Conservation (phyloP, 148 eudicot species). For the Rheum nobile region DNA sequence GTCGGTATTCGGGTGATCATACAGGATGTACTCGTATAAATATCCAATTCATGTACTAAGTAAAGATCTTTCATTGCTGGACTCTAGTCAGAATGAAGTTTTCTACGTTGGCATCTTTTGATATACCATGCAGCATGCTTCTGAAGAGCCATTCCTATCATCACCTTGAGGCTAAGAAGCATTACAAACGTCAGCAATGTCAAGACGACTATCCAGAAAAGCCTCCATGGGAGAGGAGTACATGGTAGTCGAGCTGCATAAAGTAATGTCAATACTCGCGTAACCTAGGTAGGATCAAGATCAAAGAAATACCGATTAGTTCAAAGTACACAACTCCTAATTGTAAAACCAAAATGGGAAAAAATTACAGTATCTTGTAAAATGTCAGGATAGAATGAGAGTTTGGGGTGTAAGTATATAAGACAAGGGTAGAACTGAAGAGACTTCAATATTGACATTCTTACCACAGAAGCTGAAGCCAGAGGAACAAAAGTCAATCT, state of each 20-base stretch:
- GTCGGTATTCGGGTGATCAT: not conserved
- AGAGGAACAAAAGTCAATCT: conserved; percentile 80
- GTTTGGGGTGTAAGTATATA: too few relatives aligned
- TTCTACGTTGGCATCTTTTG: conserved; percentile 64
- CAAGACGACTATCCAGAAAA: conserved; percentile 61
- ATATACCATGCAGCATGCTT: conserved; percentile 85
- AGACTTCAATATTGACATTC: conserved; percentile 8
- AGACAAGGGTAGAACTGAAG: not conserved
- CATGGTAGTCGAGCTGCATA: conserved; percentile 80
- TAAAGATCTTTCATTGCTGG: not conserved
- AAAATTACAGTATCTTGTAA: too few relatives aligned
- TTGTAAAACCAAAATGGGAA: not conserved
- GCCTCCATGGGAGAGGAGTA: conserved; percentile 63
- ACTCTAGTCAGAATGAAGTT: conserved; percentile 64
- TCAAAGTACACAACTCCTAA: not conserved
- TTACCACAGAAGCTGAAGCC: conserved; percentile 98
- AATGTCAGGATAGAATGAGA: too few relatives aligned
- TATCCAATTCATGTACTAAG: not conserved
- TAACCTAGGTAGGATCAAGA: conserved; percentile 37
- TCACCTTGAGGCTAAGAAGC: conserved; percentile 77
- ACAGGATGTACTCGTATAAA: not conserved
- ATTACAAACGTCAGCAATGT: conserved; percentile 60
- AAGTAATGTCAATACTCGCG: conserved; percentile 73
- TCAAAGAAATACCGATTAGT: not conserved
- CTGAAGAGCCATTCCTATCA: conserved; percentile 81